Evolutionary conservation across 1,284 basidiomycete genomes (phyloP).

Genomic region (Gomphus sp.): DNA sequence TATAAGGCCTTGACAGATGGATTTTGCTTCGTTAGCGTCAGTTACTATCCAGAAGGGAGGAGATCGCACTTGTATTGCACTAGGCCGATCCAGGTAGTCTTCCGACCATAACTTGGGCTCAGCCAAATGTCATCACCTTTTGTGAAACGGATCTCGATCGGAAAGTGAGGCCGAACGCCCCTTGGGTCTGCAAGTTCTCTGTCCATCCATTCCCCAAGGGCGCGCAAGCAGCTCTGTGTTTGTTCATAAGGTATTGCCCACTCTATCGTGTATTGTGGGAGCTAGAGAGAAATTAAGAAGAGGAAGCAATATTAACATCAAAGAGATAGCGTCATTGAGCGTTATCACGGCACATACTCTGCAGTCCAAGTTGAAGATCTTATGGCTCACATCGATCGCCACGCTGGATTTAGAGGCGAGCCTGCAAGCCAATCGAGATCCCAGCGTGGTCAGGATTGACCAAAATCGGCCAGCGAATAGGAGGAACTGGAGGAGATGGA

Average conservation of each 20-base stretch:
- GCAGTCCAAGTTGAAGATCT: conserved; percentile 80
- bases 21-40: conserved; percentile 7
- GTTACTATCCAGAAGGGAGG: neutral
- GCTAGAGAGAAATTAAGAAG: conserved; percentile 34
- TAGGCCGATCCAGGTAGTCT: conserved; percentile 92
- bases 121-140: conserved; percentile 90
- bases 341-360: conserved; percentile 38
- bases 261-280: conserved; percentile 84
- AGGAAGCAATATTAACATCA: neutral
- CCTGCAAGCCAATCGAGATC: conserved; percentile 53
- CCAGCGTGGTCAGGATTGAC: conserved; percentile 43
- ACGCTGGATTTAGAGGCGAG: conserved; percentile 39
- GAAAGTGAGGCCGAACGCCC: conserved; percentile 85
- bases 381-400: conserved; percentile 63
- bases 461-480: conserved; percentile 63
- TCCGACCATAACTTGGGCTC: conserved; percentile 74
- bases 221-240: conserved; percentile 59
- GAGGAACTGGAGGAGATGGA: conserved; percentile 73
- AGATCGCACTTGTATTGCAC: conserved; percentile 81
- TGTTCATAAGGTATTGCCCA: conserved; percentile 80
- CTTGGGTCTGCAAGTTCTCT: conserved; percentile 55
- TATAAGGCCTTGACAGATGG: conserved; percentile 65
- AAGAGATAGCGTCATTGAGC: neutral
- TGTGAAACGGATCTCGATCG: conserved; percentile 89
- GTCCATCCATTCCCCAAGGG: conserved; percentile 70